Base-by-base conservation (phyloP, 129 eudicot species). In the Arctium lappa region DNA sequence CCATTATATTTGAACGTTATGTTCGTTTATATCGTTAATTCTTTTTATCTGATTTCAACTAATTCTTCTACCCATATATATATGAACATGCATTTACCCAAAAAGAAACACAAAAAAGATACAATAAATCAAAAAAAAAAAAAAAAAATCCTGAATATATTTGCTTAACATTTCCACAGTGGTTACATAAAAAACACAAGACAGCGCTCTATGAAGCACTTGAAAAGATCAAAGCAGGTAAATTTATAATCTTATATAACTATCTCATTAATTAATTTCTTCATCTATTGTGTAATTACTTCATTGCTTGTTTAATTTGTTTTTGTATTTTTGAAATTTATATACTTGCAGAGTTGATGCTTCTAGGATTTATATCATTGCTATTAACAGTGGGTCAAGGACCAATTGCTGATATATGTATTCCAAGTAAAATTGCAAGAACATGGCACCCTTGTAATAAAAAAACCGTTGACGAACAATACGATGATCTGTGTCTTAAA, bases 141-240 rank as follows among this genome's bases (percentile, higher is more conserved):
- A 8, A 16, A 56, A n/a, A 0, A 56, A 56, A 60, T 60, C 16
- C 65, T 69, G 48, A n/a, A 2, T 13, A 9, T 33, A 1, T n/a
- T 60, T 78, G 30, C 7, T 32, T 10, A 42, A 18, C 34, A 22
- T 66, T 44, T 76, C 11, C 33, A 80, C 81, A 90, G 94, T 90
- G 90, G 92, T 75, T 89, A 53, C 80, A 88, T 31, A 71, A 76
- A 27, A 89, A 73, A 50, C 86, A 82, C 53, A 91, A 91, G 78
- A 36, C 68, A 76, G 72, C 91, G 48, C 88, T 91, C 22, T 70
- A 56, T 69, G 95, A 91, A 85, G 88, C 95, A 8, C 88, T 91
- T 71, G 95, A 91, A 40, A 91, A 91, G 86, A 85, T 91, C 37
- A 89, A 91, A 87, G 87, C 92, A 62, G 95, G 95, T 89, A 75